Base-by-base conservation (phyloP, 768 basidiomycete genomes). In the Tulasnella sp. region DNA sequence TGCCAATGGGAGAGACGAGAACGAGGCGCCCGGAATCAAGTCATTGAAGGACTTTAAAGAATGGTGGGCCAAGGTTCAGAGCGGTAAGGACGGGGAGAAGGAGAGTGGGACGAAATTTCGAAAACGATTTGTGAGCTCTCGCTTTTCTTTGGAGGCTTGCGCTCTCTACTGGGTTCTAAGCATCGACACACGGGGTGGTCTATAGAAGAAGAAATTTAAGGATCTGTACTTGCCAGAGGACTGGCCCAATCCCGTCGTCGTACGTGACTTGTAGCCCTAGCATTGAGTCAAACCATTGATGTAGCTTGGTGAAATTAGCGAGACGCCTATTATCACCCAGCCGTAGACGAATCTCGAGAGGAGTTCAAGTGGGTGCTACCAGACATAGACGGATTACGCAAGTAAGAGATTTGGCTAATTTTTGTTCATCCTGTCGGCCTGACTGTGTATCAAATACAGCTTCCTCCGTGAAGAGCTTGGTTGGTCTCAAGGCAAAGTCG, bases 351-450 rank as follows among this genome's bases (percentile, higher is more conserved):
- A 41, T 94, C 92, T 0, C 84, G 92, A 57, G 93, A 97, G 63
- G 84, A 87, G 0, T 98, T 99, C 70, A 89, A 91, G 66, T 99
- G 94, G 94, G 92, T 90, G 3, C 73, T 92, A 62, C 91, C 93
- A n/a, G 96, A 98, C 68, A 80, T 99, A 1, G 91, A 96, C 67
- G 92, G 85, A 2, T 78, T 99, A 55, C 82, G 92, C 63, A 71
- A 77, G 90, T 93, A 68, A 57, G 81, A 72, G 7, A 11, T 34
- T 30, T 34, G 15, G 21, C n/a, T 12, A 59, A 48, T 63, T 64
- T 61, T 62, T 27, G 4, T 4, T 21, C 31, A n/a, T 29, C 31
- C 8, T 21, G 22, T 30, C 17, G 34, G 34, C 24, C 31, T 1
- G 9, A 12, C 22, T 22, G 38, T 53, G 41, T 43, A 65, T 63